Percentiles rank a stretch among this genome's conserved stretches.
These are phyloP conservation scores for Sporothrix schenckii DNA, from an alignment of 2,329 filamentous ascomycete genomes.

Conservation along the genomic window DNA sequence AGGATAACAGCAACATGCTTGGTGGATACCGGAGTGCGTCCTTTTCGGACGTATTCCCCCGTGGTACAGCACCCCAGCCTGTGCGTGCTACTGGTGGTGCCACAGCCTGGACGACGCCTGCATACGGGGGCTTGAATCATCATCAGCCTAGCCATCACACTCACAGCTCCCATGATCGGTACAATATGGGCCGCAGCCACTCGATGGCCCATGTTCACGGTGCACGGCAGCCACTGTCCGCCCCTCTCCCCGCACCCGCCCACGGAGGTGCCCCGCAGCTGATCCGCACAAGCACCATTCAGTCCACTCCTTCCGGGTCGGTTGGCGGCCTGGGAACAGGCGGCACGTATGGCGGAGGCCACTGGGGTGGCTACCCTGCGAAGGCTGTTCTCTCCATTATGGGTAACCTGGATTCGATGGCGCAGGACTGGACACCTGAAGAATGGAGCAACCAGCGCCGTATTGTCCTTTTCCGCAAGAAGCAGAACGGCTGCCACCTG, in stretches of 20 bases:
- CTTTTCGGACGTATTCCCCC: slow-evolving; percentile 55
- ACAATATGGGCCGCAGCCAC: slow-evolving; percentile 43
- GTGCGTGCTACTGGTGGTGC: slow-evolving; percentile 45
- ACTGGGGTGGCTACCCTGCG: slow-evolving; percentile 77
- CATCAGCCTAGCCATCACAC: slow-evolving; percentile 25
- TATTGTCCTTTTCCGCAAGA: slow-evolving; percentile 84
- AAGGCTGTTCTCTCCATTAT: slow-evolving; percentile 85
- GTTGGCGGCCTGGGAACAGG: slow-evolving; percentile 39
- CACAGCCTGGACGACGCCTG: slow-evolving; percentile 46
- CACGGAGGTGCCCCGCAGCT: slow-evolving; percentile 50
- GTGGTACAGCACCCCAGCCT: slow-evolving; percentile 40
- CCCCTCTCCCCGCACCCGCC: slow-evolving; percentile 53
- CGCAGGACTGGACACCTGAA: slow-evolving; percentile 77
- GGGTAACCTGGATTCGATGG: slow-evolving; percentile 84
- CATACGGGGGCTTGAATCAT: slow-evolving; percentile 45
- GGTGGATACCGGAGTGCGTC: slow-evolving; percentile 57
- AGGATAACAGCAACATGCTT: slow-evolving; percentile 56
- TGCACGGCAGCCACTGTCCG: slow-evolving; percentile 52
- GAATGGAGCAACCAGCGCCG: slow-evolving; percentile 79
- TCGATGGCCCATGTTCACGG: slow-evolving; percentile 48
- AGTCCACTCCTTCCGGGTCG: slow-evolving; percentile 39
- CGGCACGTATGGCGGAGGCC: slow-evolving; percentile 63
- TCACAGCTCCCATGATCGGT: slow-evolving; percentile 35
- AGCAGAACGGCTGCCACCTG: slow-evolving; percentile 79
- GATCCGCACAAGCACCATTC: slow-evolving; percentile 60